Percentiles rank a stretch among this genome's conserved stretches.
phyloP scores from a whole-genome alignment of 2,329 filamentous ascomycete genomes.

The Dryadomyces quercus-mongolicae region DNA sequence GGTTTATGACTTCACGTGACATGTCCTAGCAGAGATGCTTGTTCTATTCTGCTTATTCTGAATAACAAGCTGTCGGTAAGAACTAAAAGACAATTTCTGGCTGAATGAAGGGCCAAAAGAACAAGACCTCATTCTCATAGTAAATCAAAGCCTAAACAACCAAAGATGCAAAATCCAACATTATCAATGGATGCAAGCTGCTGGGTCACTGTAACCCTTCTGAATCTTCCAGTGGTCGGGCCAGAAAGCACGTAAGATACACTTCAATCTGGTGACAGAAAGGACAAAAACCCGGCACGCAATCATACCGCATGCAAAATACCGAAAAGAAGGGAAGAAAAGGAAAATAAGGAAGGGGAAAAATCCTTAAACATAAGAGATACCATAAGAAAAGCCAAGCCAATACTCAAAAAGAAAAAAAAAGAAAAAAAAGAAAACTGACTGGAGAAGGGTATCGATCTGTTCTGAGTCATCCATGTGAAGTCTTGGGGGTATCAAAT shows the following conservation, averaged over 20 bases:
- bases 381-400: neutral
- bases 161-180: neutral
- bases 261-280: neutral
- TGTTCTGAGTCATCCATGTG: conserved; percentile 6
- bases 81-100: neutral
- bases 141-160: neutral
- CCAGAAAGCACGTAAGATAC: too few species aligned
- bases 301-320: neutral
- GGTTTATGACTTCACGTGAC: conserved; percentile 75
- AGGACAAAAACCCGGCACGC: neutral
- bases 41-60: neutral
- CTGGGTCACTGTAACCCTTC: too few species aligned
- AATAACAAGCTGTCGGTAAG: neutral
- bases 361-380: neutral
- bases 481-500: conserved; percentile 11
- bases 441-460: conserved; percentile 13
- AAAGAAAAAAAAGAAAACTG: conserved; percentile 5
- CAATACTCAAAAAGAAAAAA: neutral
- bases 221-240: too few species aligned
- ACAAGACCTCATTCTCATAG: neutral
- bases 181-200: too few species aligned
- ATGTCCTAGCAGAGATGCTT: neutral
- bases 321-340: neutral
- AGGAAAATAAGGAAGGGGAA: too few species aligned
- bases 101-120: neutral